Percentiles rank a stretch among this genome's conserved stretches.
phyloP scores from a whole-genome alignment of 83 land plant species.

The Isoetes engelmannii region DNA sequence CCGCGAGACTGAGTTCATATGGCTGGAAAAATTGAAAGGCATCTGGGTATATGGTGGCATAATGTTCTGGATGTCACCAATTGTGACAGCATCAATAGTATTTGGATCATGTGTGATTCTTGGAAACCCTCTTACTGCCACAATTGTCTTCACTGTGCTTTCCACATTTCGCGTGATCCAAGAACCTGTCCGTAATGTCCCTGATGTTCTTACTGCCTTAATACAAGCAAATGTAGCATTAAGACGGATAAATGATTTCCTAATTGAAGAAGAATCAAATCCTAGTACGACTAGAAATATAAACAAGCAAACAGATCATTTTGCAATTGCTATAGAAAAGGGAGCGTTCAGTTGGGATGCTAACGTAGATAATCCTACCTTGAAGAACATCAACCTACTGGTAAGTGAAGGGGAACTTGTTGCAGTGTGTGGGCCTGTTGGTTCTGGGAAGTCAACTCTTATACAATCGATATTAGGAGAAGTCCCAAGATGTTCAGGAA shows the following conservation, averaged over 20 bases:
- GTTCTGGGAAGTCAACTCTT: conserved; percentile 15
- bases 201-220: conserved; percentile 9
- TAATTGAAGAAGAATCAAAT: conserved; percentile 5
- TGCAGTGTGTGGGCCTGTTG: conserved; percentile 7
- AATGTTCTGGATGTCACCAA: conserved; percentile 13
- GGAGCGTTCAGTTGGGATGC: neutral
- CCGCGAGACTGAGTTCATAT: conserved; percentile 4
- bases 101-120: neutral
- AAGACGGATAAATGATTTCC: neutral
- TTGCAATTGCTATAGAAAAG: conserved; percentile 1
- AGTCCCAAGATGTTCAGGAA: conserved; percentile 17
- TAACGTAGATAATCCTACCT: neutral
- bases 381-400: neutral
- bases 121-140: conserved; percentile 13
- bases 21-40: neutral
- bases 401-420: neutral
- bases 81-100: conserved; percentile 10
- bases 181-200: neutral
- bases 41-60: neutral
- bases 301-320: neutral
- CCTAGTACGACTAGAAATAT: neutral
- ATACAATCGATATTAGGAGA: conserved; percentile 9
- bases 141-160: conserved; percentile 15
- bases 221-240: conserved; percentile 6
- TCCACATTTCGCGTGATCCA: conserved; percentile 17